Evolutionary conservation across 805 yeast genomes (phyloP).

Genomic region (Candida palmyrensis): DNA sequence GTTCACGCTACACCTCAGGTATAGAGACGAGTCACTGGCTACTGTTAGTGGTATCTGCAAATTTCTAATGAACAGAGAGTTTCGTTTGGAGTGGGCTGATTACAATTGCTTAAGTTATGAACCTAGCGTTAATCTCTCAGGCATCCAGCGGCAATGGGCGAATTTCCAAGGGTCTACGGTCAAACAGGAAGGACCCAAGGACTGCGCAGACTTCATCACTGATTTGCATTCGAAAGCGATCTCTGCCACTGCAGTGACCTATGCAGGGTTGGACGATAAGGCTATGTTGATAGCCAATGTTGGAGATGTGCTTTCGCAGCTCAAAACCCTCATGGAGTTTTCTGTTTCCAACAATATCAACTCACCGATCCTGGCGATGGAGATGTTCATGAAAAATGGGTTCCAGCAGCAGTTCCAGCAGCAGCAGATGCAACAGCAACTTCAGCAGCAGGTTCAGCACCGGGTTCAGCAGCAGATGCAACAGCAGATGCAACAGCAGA

Average conservation of each 20-base stretch:
- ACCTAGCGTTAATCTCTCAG: slow-evolving; percentile 17
- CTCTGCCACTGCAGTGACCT: slow-evolving; percentile 45
- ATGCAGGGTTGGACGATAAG: slow-evolving; percentile 59
- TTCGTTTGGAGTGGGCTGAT: slow-evolving; percentile 72
- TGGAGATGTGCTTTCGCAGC: slow-evolving; percentile 71
- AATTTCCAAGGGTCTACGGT: slow-evolving; percentile 7
- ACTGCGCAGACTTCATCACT: no score
- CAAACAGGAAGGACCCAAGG: slow-evolving; percentile 12
- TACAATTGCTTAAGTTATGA: slow-evolving; percentile 34
- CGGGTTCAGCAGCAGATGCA: no score
- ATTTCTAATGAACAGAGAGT: slow-evolving; percentile 55
- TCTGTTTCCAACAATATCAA: slow-evolving; percentile 42
- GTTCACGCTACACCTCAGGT: slow-evolving; percentile 31
- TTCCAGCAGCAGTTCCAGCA: slow-evolving; percentile 18
- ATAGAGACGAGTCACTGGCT: slow-evolving; percentile 67
- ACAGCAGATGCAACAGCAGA: no score
- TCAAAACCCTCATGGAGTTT: slow-evolving; percentile 59
- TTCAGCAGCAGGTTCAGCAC: not conserved
- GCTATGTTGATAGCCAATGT: slow-evolving; percentile 71
- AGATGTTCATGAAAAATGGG: slow-evolving; percentile 26
- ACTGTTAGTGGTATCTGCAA: slow-evolving; percentile 57
- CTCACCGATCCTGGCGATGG: slow-evolving; percentile 55
- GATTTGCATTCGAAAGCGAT: slow-evolving; percentile 22
- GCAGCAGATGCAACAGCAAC: slow-evolving; percentile 2
- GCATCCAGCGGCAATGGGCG: slow-evolving; percentile 24